phyloP scores from a whole-genome alignment of 352 stramenopile genomes.

The Globisporangium ultimum region DNA sequence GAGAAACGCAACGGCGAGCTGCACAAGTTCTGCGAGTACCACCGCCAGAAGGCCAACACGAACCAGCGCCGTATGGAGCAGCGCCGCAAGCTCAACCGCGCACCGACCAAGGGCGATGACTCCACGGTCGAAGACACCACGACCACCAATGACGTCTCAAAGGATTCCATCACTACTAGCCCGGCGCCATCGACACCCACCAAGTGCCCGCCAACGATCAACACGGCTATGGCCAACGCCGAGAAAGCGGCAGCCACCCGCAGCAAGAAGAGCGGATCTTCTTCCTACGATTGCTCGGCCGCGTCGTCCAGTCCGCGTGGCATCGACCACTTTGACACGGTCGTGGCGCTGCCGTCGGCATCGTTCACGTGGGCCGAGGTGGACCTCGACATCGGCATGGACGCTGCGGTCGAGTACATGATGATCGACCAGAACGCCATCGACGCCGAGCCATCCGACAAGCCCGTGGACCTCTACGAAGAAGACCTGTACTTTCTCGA shows the following conservation, averaged over 20 bases:
- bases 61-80: constrained; percentile 85
- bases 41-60: constrained; percentile 81
- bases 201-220: constrained; percentile 11
- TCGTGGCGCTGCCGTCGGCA: constrained; percentile 8
- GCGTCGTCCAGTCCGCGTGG: constrained; percentile 26
- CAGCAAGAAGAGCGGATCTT: constrained; percentile 15
- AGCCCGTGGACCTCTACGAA: constrained; percentile 71
- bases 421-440: constrained; percentile 64
- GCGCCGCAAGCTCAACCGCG: constrained; percentile 60
- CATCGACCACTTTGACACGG: constrained; percentile 42
- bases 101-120: constrained; percentile 5
- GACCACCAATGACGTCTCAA: too few species aligned
- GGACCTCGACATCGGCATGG: constrained; percentile 65
- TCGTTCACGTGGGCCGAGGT: constrained; percentile 76
- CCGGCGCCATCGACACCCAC: neutral
- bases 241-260: constrained; percentile 8
- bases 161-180: neutral
- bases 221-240: constrained; percentile 16
- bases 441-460: constrained; percentile 72
- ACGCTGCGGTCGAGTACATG: constrained; percentile 75
- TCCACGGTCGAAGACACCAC: neutral
- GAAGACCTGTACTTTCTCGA: constrained; percentile 80
- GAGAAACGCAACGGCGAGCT: constrained; percentile 82
- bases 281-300: neutral
- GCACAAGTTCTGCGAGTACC: constrained; percentile 86